Conservation (phyloP, 352 stramenopile genomes). For the Globisporangium nunn region DNA sequence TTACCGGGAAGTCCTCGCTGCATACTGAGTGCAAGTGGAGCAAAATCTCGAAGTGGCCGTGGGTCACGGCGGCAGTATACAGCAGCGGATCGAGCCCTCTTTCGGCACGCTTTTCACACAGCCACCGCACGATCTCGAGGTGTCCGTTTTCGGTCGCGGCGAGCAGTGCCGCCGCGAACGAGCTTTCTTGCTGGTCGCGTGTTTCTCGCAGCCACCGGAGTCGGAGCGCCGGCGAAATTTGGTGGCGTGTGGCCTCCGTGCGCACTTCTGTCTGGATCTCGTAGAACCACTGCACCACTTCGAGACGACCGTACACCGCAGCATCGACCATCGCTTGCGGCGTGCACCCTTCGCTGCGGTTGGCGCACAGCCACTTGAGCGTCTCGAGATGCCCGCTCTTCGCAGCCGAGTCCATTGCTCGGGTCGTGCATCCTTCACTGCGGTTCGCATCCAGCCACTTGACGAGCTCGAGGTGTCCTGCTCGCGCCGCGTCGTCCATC, state of each 20-base stretch:
- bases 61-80: neutral
- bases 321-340: neutral
- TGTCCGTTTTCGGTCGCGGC: neutral
- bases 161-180: neutral
- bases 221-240: neutral
- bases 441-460: neutral
- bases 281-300: neutral
- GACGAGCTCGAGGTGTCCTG: neutral
- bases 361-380: neutral
- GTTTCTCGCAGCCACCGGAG: neutral
- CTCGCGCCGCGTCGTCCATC: neutral
- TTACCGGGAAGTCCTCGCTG: neutral
- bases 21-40: neutral
- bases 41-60: constrained; percentile 1
- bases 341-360: neutral
- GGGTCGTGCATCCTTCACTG: neutral
- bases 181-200: neutral
- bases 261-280: neutral
- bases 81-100: neutral
- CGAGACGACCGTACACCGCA: neutral
- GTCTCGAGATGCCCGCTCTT: constrained; percentile 1
- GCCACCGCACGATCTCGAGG: constrained; percentile 1
- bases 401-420: neutral
- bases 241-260: neutral
- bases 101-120: neutral